A percentile compares a stretch with the other conserved stretches of the same genome.
Evolutionary conservation across 352 stramenopile genomes (phyloP).

Genomic region (Phytophthora aleatoria): DNA sequence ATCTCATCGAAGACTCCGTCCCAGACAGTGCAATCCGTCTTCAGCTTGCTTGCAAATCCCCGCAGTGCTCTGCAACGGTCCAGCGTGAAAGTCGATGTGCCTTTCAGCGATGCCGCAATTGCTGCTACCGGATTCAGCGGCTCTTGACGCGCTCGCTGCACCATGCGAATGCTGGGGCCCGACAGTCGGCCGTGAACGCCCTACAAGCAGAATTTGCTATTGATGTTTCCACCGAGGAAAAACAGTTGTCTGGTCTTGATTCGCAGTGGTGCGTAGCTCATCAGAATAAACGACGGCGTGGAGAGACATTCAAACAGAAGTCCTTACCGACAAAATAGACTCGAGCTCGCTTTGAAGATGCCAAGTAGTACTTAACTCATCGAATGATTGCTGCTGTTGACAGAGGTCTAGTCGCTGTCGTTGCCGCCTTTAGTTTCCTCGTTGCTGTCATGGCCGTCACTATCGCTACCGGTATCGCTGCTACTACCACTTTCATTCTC

Average conservation of each 20-base stretch:
- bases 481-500: conserved; percentile 14
- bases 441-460: conserved; percentile 4
- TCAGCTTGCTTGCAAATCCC: conserved; percentile 36
- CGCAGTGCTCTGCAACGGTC: conserved; percentile 40
- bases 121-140: conserved; percentile 72
- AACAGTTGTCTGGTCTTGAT: background rate
- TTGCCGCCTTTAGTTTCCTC: background rate
- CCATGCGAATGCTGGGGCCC: conserved; percentile 28
- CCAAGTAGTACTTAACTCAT: background rate
- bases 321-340: background rate
- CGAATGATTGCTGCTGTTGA: conserved; percentile 1
- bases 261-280: conserved; percentile 39
- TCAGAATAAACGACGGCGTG: conserved; percentile 44
- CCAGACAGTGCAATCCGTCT: conserved; percentile 3
- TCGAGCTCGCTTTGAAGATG: background rate
- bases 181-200: conserved; percentile 22
- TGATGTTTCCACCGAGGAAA: conserved; percentile 1
- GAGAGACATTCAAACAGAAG: conserved; percentile 20
- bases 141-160: conserved; percentile 36
- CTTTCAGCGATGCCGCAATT: conserved; percentile 62
- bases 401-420: conserved; percentile 6
- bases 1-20: conserved; percentile 8
- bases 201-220: conserved; percentile 31
- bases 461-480: conserved; percentile 7
- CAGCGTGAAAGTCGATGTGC: conserved; percentile 47